phyloP scores from a whole-genome alignment of 164 flowering plant species.

The Sedum album region DNA sequence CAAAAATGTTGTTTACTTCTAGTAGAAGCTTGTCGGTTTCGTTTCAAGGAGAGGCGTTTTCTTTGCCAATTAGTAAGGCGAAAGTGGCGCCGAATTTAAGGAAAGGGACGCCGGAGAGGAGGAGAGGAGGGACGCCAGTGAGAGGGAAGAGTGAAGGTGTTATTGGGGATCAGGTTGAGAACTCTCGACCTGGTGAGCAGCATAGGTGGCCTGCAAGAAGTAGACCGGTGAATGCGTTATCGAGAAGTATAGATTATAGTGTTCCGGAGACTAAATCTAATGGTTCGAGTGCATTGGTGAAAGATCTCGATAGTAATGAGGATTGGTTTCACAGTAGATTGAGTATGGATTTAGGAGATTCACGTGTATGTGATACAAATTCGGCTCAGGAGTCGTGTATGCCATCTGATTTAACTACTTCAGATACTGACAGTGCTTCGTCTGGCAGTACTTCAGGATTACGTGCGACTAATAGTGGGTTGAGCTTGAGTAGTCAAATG shows the following conservation, averaged over 20 bases:
- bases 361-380: conserved; percentile 34
- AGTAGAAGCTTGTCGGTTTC: conserved; percentile 86
- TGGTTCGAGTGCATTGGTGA: conserved; percentile 40
- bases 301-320: conserved; percentile 36
- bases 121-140: conserved; percentile 31
- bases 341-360: conserved; percentile 39
- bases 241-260: conserved; percentile 61
- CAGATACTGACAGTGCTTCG: conserved; percentile 95
- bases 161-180: conserved; percentile 43
- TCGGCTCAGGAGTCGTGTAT: conserved; percentile 34
- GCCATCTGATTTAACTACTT: conserved; percentile 59
- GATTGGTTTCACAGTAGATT: conserved; percentile 59
- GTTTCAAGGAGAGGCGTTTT: conserved; percentile 89
- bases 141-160: conserved; percentile 29
- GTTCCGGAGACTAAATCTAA: conserved; percentile 22
- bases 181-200: conserved; percentile 55
- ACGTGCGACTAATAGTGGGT: conserved; percentile 38
- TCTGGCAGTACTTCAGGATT: conserved; percentile 82
- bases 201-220: conserved; percentile 72
- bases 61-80: conserved; percentile 76
- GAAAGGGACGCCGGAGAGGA: conserved; percentile 61
- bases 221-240: conserved; percentile 32
- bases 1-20: conserved; percentile 61
- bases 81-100: conserved; percentile 40
- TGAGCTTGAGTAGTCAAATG: conserved; percentile 11